These are phyloP conservation scores for Eugenia klotzschiana DNA, from an alignment of 441 rosid species.

Conservation along the genomic window DNA sequence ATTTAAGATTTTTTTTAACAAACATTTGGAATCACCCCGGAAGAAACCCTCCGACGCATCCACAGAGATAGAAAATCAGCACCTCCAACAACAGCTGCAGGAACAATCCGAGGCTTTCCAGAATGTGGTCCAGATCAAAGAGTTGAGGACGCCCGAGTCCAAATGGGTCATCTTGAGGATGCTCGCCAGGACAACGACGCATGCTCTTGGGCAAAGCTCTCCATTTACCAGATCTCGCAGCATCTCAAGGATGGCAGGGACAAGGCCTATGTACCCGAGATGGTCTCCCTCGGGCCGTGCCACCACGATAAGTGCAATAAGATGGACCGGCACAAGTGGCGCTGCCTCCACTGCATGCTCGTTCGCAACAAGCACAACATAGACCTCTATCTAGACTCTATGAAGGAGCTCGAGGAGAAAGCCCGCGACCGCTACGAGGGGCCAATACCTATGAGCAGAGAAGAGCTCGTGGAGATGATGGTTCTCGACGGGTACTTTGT, in stretches of 20 bases:
- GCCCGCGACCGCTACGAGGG: neutral
- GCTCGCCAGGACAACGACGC: neutral
- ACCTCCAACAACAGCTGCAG: neutral
- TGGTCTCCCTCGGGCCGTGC: neutral
- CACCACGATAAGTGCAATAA: neutral
- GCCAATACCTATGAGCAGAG: neutral
- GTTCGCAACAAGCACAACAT: fast-evolving
- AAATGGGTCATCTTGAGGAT: neutral
- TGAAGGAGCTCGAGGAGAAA: neutral
- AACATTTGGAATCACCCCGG: too few relatives aligned
- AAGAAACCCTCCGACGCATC: too few relatives aligned
- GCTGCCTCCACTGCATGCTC: neutral
- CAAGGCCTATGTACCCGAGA: neutral
- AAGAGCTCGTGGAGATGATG: neutral
- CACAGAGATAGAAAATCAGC: too few relatives aligned
- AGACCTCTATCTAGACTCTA: neutral
- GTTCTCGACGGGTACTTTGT: neutral
- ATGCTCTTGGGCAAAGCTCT: neutral
- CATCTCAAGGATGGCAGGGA: neutral
- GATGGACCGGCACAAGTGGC: neutral
- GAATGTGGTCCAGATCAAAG: fast-evolving
- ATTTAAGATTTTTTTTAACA: too few relatives aligned
- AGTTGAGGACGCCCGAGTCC: neutral
- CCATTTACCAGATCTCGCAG: neutral
- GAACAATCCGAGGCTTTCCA: fast-evolving